phyloP scores from a whole-genome alignment of 1,139 yeast genomes.

The Pichia sp. region DNA sequence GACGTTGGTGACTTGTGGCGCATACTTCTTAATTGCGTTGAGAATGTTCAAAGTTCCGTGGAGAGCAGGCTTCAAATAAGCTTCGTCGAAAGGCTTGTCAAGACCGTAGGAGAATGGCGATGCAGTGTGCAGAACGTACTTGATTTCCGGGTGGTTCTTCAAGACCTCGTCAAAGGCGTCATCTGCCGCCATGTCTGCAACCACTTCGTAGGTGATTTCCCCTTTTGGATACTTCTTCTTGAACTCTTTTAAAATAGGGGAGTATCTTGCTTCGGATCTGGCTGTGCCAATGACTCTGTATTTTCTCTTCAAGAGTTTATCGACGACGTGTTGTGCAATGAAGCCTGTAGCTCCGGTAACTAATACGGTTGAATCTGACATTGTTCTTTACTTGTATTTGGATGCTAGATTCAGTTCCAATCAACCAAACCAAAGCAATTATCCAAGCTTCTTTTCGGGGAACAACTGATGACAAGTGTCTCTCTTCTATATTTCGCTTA shows the following conservation, averaged over 20 bases:
- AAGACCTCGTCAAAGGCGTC: slow-evolving; percentile 43
- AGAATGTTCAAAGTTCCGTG: slow-evolving; percentile 46
- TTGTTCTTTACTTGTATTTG: background rate
- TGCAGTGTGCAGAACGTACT: slow-evolving; percentile 57
- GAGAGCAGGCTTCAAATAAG: slow-evolving; percentile 44
- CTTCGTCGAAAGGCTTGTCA: slow-evolving; percentile 21
- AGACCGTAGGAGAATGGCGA: slow-evolving; percentile 41
- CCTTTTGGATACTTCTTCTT: slow-evolving; percentile 28
- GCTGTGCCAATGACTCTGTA: slow-evolving; percentile 38
- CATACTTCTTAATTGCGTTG: slow-evolving; percentile 39
- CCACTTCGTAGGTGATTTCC: slow-evolving; percentile 33
- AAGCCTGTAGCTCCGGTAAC: slow-evolving; percentile 26
- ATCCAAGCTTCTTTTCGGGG: no score
- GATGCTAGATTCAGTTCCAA: no score
- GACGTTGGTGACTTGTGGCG: slow-evolving; percentile 46
- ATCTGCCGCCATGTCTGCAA: slow-evolving; percentile 32
- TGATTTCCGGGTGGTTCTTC: slow-evolving; percentile 44
- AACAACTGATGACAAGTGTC: no score
- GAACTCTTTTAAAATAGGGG: slow-evolving; percentile 25
- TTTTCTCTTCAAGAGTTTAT: slow-evolving; percentile 22
- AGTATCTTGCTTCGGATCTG: slow-evolving; percentile 33
- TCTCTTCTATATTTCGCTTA: no score
- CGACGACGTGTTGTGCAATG: slow-evolving; percentile 31
- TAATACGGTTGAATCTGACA: slow-evolving; percentile 7
- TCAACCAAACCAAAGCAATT: no score